These are phyloP conservation scores for Hypoxylon sp. DNA, from an alignment of 2,329 filamentous ascomycete species.

Conservation along the genomic window DNA sequence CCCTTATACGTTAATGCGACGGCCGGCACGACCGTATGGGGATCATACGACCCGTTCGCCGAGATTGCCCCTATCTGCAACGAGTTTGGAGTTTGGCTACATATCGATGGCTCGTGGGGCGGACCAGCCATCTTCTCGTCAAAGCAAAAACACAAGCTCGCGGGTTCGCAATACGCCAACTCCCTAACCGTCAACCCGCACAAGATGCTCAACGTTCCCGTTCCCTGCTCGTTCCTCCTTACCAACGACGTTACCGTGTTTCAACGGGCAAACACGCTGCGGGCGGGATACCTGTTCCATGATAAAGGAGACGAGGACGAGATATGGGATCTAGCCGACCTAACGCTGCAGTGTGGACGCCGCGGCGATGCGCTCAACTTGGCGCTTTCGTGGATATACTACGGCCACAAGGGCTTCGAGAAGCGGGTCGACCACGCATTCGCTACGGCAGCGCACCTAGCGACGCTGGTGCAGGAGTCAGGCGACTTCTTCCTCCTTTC, in stretches of 20 bases:
- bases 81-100: slow-evolving; percentile 85
- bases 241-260: slow-evolving; percentile 82
- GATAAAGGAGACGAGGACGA: slow-evolving; percentile 59
- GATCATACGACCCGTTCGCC: slow-evolving; percentile 86
- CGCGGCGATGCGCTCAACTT: slow-evolving; percentile 89
- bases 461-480: slow-evolving; percentile 68
- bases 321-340: slow-evolving; percentile 89
- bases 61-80: slow-evolving; percentile 79
- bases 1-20: slow-evolving; percentile 97
- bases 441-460: slow-evolving; percentile 78
- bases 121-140: slow-evolving; percentile 83
- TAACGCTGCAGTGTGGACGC: slow-evolving; percentile 94
- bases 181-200: slow-evolving; percentile 92
- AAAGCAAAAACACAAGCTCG: slow-evolving; percentile 74
- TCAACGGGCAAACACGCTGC: slow-evolving; percentile 86
- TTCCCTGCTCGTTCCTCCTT: slow-evolving; percentile 92
- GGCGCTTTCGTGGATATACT: slow-evolving; percentile 90
- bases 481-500: slow-evolving; percentile 79
- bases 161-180: slow-evolving; percentile 81
- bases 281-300: slow-evolving; percentile 89
- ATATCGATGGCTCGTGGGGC: slow-evolving; percentile 94
- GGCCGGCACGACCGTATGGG: slow-evolving; percentile 92
- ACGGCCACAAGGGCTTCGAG: slow-evolving; percentile 82
- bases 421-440: slow-evolving; percentile 81
- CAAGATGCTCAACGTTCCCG: slow-evolving; percentile 94